Evolutionary conservation across 2,329 filamentous ascomycete genomes (phyloP), one percentile per base, ranked within the genome.

Genomic region (Nothophaeocryptopus gaeumannii): DNA sequence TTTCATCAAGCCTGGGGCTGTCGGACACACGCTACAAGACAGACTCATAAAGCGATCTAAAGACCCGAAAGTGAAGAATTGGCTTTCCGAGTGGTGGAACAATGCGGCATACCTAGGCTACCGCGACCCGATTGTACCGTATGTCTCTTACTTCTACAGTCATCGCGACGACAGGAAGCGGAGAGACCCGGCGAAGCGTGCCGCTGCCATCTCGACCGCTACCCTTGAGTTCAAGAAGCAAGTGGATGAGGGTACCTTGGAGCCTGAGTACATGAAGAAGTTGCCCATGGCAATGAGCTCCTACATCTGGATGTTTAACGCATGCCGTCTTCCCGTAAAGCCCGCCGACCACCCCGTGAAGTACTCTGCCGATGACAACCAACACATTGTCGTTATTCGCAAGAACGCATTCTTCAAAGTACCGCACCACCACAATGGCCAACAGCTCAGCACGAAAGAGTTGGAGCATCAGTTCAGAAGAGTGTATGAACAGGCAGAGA

Each of bases 331-430:
- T 35, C 86, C 92, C 29, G 86, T 87, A 46, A 86, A 85, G 64
- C 87, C 89, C 10, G 80, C 84, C 31, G 93, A 99, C 68, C 83
- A 89, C 66, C 86, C 88, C 8, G 77, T 87, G 68, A 96, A 96
- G 74, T 96, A 86, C 72, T 74, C 84, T 9, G 73, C 81, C 51
- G 74, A 82, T 53, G 80, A 87, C 56, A 82, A 96, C 77, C 86
- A 92, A 74, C 86, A 97, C 75, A 88, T 99, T 60, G 73, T 96
- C 41, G 93, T 83, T 33, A 81, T 96, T 54, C 86, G 93, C 72
- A 96, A 96, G 78, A 96, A 96, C 77, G 89, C 95, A 67, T 95
- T 97, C 76, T 99, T 89, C 83, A 96, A 96, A 78, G 81, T 99
- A 34, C 72, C 80, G 10, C 84, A 95, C 62, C 86, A 95, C 69